Evolutionary conservation across 2,329 filamentous ascomycete genomes (phyloP), one percentile per base, ranked within the genome.

Genomic region (Hypoxylon sp.): DNA sequence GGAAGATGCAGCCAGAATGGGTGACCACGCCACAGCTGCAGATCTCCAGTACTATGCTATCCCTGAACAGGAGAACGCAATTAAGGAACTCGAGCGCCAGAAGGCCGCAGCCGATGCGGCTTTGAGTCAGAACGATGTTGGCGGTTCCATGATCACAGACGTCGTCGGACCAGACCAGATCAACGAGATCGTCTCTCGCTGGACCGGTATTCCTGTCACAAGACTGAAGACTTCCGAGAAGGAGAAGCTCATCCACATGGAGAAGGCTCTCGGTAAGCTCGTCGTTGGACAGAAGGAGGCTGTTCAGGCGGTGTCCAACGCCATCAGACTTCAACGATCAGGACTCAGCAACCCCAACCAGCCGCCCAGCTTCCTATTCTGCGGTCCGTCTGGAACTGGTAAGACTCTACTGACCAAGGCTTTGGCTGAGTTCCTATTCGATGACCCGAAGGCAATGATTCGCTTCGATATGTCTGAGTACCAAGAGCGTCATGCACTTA

Each of bases 401-500:
- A 99, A 99, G 84, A 99, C 96, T 17, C 85, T 99, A 20, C 90
- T 99, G 64, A 98, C 95, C 72, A 99, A 99, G 82, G 96, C 95
- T 14, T 87, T 99, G 66, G 96, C 96, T 54, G 96, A 99, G 81
- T 99, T 99, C 85, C 86, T 99, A 30, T 99, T 99, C 83, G 96
- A 99, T 79, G 96, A 99, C 75, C 84, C 95, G 27, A 98, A 98
- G 84, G 86, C 95, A 35, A 98, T 99, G 96, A 97, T 99, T 76
- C 92, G 96, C 42, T 97, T 99, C 83, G 96, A 99, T 80, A 99
- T 99, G 96, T 98, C 95, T 4, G 96, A 99, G 82, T 99, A 99
- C 81, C 97, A 99, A 81, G 96, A 99, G 82, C 91, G 95, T 4
- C 96, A 99, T 80, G 92, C 95, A 0, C 88, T 99, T 13, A 97